Evolutionary conservation across 148 eudicot genomes (phyloP).

Genomic region (Rhododendron ferrugineum): DNA sequence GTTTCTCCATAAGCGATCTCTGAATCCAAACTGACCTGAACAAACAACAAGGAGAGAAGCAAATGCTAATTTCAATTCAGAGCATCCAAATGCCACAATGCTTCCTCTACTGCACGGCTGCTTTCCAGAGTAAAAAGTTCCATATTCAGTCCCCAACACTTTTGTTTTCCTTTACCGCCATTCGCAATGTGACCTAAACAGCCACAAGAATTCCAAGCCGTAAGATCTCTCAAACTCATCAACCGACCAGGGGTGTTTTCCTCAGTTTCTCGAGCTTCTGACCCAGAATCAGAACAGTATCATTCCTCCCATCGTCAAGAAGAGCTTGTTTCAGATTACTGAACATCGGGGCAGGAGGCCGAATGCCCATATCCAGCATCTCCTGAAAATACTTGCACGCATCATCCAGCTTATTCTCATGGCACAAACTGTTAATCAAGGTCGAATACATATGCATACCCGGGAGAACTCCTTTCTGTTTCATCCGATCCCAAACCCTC

Average conservation of each 20-base stretch:
- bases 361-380: conserved; percentile 77
- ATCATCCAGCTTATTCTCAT: conserved; percentile 52
- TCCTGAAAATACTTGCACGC: conserved; percentile 63
- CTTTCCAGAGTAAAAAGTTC: not conserved
- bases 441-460: conserved; percentile 73
- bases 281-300: conserved; percentile 33
- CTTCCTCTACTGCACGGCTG: not conserved
- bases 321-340: conserved; percentile 54
- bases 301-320: conserved; percentile 60
- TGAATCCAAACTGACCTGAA: not conserved
- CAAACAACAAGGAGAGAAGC: not conserved
- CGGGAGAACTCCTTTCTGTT: conserved; percentile 64
- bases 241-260: conserved; percentile 32
- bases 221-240: conserved; percentile 11
- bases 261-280: conserved; percentile 55
- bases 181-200: not conserved
- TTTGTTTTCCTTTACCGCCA: not conserved
- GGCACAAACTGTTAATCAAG: conserved; percentile 61
- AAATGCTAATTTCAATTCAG: not conserved
- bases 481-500: conserved; percentile 73
- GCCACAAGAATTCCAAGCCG: not conserved
- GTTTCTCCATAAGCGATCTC: not conserved
- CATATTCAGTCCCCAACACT: not conserved
- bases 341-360: conserved; percentile 72
- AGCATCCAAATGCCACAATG: not conserved